Evolutionary conservation across 495 filamentous ascomycete genomes (phyloP).

Genomic region (Penicillium pulvis): DNA sequence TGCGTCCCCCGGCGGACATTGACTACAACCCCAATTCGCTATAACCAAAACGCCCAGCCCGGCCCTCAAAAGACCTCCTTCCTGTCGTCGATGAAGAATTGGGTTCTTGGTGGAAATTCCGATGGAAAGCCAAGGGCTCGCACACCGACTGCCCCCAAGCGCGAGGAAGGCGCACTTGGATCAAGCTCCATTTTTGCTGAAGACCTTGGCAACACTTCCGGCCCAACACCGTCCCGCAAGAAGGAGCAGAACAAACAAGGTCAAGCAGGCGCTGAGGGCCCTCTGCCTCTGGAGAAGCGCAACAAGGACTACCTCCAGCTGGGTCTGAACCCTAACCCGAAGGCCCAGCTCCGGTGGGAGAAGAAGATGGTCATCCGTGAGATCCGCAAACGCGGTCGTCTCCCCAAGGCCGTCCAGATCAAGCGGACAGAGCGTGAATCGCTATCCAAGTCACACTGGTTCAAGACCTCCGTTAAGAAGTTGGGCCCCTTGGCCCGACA

Average conservation of each 20-base stretch:
- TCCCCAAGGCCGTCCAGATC: constrained; percentile 63
- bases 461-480: constrained; percentile 89
- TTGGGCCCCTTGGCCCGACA: constrained; percentile 78
- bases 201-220: constrained; percentile 31
- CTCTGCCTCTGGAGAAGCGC: constrained; percentile 34
- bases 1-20: constrained; percentile 46
- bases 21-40: constrained; percentile 35
- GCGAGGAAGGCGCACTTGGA: constrained; percentile 39
- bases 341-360: constrained; percentile 68
- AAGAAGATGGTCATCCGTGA: constrained; percentile 77
- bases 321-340: constrained; percentile 70
- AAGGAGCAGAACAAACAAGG: constrained; percentile 20
- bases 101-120: constrained; percentile 38
- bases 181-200: constrained; percentile 48
- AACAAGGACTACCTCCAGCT: constrained; percentile 52
- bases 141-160: constrained; percentile 31
- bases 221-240: constrained; percentile 31
- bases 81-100: constrained; percentile 41
- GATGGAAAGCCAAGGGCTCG: constrained; percentile 32
- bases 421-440: constrained; percentile 73
- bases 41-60: constrained; percentile 24
- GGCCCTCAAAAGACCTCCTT: neutral
- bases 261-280: constrained; percentile 5
- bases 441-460: constrained; percentile 59
- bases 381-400: constrained; percentile 64